Percentiles rank a stretch among this genome's conserved stretches.
Evolutionary conservation across 2,329 filamentous ascomycete genomes (phyloP).

Genomic region (Penicillium olsonii): DNA sequence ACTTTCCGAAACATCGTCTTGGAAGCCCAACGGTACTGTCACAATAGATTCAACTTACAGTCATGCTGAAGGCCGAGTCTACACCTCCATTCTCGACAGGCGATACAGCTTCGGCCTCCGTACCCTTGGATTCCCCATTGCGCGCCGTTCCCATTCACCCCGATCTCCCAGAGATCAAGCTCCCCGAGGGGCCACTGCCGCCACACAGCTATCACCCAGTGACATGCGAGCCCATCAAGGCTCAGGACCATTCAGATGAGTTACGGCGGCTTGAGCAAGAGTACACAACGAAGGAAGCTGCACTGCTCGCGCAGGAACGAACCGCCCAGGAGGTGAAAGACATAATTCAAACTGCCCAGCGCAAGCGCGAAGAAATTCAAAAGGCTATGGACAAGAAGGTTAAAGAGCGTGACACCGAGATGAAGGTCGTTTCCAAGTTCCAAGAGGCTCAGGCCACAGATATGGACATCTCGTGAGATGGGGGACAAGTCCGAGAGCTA

Average conservation of each 20-base stretch:
- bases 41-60: not conserved
- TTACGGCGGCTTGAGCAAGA: constrained; percentile 39
- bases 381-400: constrained; percentile 45
- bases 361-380: constrained; percentile 42
- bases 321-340: constrained; percentile 40
- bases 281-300: constrained; percentile 37
- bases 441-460: constrained; percentile 40
- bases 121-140: constrained; percentile 37
- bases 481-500: not conserved
- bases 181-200: constrained; percentile 38
- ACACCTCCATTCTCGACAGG: constrained; percentile 39
- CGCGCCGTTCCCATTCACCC: constrained; percentile 44
- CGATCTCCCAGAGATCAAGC: constrained; percentile 40
- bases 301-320: constrained; percentile 40
- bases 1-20: not conserved
- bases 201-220: constrained; percentile 41
- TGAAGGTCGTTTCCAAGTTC: constrained; percentile 45
- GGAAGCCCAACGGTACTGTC: not conserved
- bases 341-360: constrained; percentile 39
- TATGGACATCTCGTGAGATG: constrained; percentile 29
- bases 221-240: constrained; percentile 39
- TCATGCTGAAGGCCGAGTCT: constrained; percentile 28
- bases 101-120: constrained; percentile 26
- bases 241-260: constrained; percentile 31
- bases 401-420: constrained; percentile 45